These are phyloP conservation scores for Stylosanthes scabra DNA, from an alignment of 331 rosid species.

Conservation along the genomic window DNA sequence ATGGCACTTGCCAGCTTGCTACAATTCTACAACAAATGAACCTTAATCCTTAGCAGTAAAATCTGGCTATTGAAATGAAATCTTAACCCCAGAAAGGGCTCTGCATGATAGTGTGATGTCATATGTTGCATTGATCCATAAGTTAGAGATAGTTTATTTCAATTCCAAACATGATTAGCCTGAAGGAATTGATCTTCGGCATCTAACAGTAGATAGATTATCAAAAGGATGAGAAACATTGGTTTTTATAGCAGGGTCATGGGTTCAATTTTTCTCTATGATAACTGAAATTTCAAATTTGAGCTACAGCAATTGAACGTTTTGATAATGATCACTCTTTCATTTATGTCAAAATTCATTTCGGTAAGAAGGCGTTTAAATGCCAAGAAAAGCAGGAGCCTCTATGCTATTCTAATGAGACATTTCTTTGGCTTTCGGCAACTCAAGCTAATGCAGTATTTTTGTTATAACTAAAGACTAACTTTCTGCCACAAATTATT, in stretches of 20 bases:
- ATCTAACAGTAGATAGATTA: neutral
- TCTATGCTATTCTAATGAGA: neutral
- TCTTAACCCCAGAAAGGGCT: conserved; percentile 7
- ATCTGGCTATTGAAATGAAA: conserved; percentile 4
- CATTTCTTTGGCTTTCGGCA: conserved; percentile 9
- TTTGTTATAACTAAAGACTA: conserved; percentile 19
- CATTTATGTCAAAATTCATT: conserved; percentile 5
- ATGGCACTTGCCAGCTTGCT: too few relatives aligned
- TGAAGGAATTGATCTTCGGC: neutral
- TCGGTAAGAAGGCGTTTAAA: too few relatives aligned
- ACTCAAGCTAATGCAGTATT: neutral
- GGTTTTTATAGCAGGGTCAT: neutral
- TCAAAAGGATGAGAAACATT: neutral
- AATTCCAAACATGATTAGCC: neutral
- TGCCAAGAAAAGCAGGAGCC: neutral
- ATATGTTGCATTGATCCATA: neutral
- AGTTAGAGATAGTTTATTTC: neutral
- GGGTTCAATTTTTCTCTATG: neutral
- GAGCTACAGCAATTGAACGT: conserved; percentile 1
- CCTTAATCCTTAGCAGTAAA: neutral
- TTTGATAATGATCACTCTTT: conserved; percentile 1
- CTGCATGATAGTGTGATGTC: neutral
- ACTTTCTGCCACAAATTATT: neutral
- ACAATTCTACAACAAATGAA: too few relatives aligned
- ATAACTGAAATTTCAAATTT: neutral